Evolutionary conservation across 1,139 yeast genomes (phyloP).

Genomic region (Trichomonascaceae sp.): DNA sequence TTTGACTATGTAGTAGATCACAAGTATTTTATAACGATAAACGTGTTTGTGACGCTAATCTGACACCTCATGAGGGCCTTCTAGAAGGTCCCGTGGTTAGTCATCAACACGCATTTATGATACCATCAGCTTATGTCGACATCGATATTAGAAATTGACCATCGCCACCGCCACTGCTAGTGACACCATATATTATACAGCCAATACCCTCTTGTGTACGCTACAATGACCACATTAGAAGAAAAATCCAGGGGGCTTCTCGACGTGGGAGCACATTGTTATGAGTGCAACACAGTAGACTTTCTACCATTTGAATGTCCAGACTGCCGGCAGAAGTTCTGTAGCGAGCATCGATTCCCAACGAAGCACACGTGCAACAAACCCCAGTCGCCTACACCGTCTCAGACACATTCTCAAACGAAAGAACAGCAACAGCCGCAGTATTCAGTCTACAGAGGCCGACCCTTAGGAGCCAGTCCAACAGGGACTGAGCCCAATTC

Average conservation of each 20-base stretch:
- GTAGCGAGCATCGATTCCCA: slow-evolving; percentile 37
- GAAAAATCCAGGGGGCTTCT: slow-evolving; percentile 28
- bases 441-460: neutral
- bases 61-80: too few species aligned
- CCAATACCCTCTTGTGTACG: too few species aligned
- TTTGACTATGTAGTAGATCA: too few species aligned
- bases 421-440: slow-evolving; percentile 2
- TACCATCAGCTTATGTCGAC: too few species aligned
- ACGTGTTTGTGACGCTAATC: too few species aligned
- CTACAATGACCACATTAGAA: slow-evolving; percentile 8
- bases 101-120: too few species aligned
- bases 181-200: too few species aligned
- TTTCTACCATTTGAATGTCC: slow-evolving; percentile 47
- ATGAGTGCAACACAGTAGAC: slow-evolving; percentile 37
- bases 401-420: slow-evolving; percentile 1
- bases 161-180: too few species aligned
- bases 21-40: too few species aligned
- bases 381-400: slow-evolving; percentile 2
- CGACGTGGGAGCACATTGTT: slow-evolving; percentile 44
- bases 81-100: too few species aligned
- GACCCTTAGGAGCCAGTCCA: neutral
- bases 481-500: neutral
- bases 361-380: slow-evolving; percentile 33
- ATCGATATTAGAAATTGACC: too few species aligned
- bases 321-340: slow-evolving; percentile 34